Base-by-base conservation (phyloP, 2,329 filamentous ascomycete genomes). In the Dendryphion nanum region DNA sequence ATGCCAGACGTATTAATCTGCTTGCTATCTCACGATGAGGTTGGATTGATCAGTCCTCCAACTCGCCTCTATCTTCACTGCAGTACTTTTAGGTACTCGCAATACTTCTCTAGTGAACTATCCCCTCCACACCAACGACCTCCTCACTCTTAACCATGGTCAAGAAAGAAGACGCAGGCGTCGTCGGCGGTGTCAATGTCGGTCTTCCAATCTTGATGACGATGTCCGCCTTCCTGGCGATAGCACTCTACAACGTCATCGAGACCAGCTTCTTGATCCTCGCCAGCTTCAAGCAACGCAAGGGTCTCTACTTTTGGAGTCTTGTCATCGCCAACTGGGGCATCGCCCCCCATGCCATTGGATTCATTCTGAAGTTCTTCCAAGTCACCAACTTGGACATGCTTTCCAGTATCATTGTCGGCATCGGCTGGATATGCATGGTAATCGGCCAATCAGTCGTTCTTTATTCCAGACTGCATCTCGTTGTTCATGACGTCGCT, bases 361-460 rank as follows among this genome's bases (percentile, higher is more conserved):
- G 63, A 13, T 68, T 71, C 31, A 51, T 70, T 4, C 64, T 68
- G 0, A 70, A 72, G 33, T 55, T 63, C 18, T 47, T 66, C 3
- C 71, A 68, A 4, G 72, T 72, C 46, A 57, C 57, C 6, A 31
- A 64, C 3, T 60, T 65, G 3, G 61, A 68, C 3, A 65, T 66
- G 7, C 47, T 72, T 3, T 40, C 68, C 21, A 44, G 70, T 30
- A 64, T 66, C 33, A 61, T 62, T 42, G 44, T 81, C 40, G 69
- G 64, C 13, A 40, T 81, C 40, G 77, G 74, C 10, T 75, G 78
- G 72, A 74, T 73, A 54, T 48, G 62, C 2, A 79, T 81, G 74
- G 74, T 81, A 0, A 78, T 77, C 0, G 78, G 77, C 1, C 76
- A 79, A 50, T 71, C 72, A 1, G 40, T 80, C n/a, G 78, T 82